Evolutionary conservation across 176 grass and related monocot genomes (phyloP), one percentile per base, ranked within the genome.

Genomic region (Avena eriantha): DNA sequence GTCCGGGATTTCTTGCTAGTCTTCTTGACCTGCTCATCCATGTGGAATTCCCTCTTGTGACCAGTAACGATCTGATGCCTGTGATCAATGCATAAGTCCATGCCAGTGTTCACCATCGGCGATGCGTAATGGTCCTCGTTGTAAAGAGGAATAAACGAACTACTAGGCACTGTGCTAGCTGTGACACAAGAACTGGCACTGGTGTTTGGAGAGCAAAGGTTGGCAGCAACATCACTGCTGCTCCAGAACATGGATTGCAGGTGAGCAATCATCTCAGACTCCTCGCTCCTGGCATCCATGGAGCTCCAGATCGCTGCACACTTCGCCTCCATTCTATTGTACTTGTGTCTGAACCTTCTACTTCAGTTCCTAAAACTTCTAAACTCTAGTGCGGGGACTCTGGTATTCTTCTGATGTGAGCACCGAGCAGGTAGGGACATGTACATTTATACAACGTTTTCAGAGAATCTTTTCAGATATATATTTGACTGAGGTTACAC

Each of bases 191-290:
- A 90, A 87, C 56, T 79, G 3, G 17, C 56, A 59, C 79, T 78
- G 14, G 9, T 79, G 73, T 66, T 71, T 14, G 73, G 55, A 87
- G 84, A 83, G n/a, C 55, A 63, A 65, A 79, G 13, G 55, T 78
- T 73, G 55, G 8, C 22, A 83, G 70, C 84, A 86, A 51, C 64
- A 47, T 73, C 47, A 47, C 10, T 83, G 79, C 67, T 70, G 84
- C 73, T 39, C 84, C 84, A 90, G 46, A 87, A 83, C 84, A 90
- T 90, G 19, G 89, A 87, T 66, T 87, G 66, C 55, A 90, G 65
- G 34, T 90, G 84, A 73, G 80, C 80, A 87, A 87, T 83, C 84
- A 87, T 87, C 73, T 90, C 89, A 83, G 89, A 90, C 78, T 87
- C 84, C 65, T 90, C 89, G 1, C 56, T 79, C 15, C 15, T 84